Evolutionary conservation across 2,329 filamentous ascomycete genomes (phyloP), one percentile per base, ranked within the genome.

Genomic region (Fusarium sp.): DNA sequence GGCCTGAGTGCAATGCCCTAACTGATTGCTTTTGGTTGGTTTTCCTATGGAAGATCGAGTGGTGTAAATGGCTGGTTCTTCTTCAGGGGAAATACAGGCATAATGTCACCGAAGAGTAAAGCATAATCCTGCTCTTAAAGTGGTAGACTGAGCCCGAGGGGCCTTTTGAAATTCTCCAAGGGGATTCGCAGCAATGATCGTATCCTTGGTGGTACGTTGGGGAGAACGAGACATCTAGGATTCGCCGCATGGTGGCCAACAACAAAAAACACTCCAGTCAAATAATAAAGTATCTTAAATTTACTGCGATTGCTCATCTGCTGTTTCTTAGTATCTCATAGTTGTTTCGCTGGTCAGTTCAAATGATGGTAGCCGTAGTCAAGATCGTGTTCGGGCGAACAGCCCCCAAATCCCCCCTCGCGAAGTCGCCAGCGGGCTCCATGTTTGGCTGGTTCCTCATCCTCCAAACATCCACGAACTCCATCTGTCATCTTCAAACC

Each of bases 141-240:
- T 22, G 1, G 12, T 10, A 15, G 4, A 3, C 20, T 6, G 40
- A 7, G 20, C 0, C 11, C 6, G 1, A 43, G 40, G 2, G 8
- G 2, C 2, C 11, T 43, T 14, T 20, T 43, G 50, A 6, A 4
- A 15, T 27, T 9, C 12, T 10, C 6, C 5, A 15, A 47, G 20
- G 43, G 22, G 1, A 27, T 27, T 47, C 7, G 8, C 2, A 47
- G 14, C 22, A 47, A 7, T 17, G 8, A 6, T 2, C 15, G 14
- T 10, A 7, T 27, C 15, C 8, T 50, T 45, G 1, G 12, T 3
- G 7, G 20, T 25, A 15, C 20, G 4, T 20, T 9, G 12, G 6
- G 12, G 7, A 25, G 20, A 8, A 27, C 9, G 2, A 27, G 25
- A 10, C 2, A 1, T 15, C 4, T 4, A 3, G 22, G 43, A 47